A percentile compares a stretch with the other conserved stretches of the same genome.
These are phyloP conservation scores for Adenanthera pavonina DNA, from an alignment of 306 rosid species.

Conservation along the genomic window DNA sequence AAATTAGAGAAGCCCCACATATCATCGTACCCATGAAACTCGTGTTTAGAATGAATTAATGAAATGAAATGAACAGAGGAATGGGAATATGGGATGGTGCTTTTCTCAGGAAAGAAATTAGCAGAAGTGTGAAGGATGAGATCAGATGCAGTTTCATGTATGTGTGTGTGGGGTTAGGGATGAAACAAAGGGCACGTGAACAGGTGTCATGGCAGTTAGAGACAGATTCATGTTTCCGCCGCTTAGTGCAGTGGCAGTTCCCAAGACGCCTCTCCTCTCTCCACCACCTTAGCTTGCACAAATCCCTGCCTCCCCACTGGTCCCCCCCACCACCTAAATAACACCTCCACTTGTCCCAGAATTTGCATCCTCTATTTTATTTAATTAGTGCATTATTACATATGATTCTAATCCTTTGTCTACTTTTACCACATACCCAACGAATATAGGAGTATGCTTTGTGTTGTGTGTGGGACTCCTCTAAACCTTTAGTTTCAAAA, in stretches of 20 bases:
- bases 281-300: constrained; percentile 11
- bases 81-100: not conserved
- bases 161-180: not conserved
- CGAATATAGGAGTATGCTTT: too few relatives aligned
- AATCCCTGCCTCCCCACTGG: not conserved
- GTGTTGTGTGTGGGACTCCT: too few relatives aligned
- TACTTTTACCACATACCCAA: not conserved
- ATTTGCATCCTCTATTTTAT: not conserved
- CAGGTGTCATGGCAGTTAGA: constrained; percentile 40
- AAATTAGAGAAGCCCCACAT: not conserved
- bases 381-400: not conserved
- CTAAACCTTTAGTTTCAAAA: too few relatives aligned
- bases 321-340: not conserved
- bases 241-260: constrained; percentile 45
- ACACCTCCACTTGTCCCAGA: not conserved
- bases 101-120: not conserved
- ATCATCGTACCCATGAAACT: constrained; percentile 19
- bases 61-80: not conserved
- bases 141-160: not conserved
- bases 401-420: not conserved
- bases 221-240: constrained; percentile 55
- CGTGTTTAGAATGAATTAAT: too few relatives aligned
- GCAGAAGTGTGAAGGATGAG: not conserved
- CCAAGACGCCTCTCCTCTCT: constrained; percentile 34
- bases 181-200: constrained; percentile 44